Evolutionary conservation across 352 stramenopile genomes (phyloP).

Genomic region (Phytophthora sp.): DNA sequence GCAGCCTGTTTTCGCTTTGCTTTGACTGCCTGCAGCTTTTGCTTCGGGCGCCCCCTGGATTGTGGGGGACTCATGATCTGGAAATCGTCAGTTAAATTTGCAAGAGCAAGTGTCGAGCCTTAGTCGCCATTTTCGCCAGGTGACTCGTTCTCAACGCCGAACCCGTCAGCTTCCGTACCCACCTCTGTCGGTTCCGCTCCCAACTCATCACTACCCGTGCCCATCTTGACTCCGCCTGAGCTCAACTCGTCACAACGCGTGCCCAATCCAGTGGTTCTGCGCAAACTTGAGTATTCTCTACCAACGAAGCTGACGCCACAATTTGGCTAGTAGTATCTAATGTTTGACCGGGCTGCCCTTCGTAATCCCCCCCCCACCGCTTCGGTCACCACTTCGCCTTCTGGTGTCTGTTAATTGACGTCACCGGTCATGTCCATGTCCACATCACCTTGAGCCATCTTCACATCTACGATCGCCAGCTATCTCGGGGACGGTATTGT

Average conservation of each 20-base stretch:
- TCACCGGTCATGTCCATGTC: background rate
- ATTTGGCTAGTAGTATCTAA: too few relatives aligned
- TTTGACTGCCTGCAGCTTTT: slow-evolving; percentile 13
- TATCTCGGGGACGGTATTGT: background rate
- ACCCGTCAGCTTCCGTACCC: too few relatives aligned
- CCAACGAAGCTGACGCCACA: background rate
- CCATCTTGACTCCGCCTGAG: background rate
- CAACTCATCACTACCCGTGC: background rate
- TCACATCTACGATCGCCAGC: background rate
- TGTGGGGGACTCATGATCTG: background rate
- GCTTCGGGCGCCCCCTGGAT: background rate
- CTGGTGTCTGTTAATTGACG: background rate
- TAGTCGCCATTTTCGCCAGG: too few relatives aligned
- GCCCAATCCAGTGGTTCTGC: background rate
- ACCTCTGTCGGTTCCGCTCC: background rate
- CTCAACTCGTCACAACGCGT: background rate
- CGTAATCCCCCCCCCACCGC: too few relatives aligned
- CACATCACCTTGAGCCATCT: background rate
- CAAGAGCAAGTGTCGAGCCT: too few relatives aligned
- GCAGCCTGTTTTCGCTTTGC: slow-evolving; percentile 12
- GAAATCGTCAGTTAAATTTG: background rate
- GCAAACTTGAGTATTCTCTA: background rate
- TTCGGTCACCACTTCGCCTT: background rate
- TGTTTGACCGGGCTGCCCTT: too few relatives aligned
- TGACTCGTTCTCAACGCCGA: too few relatives aligned